Evolutionary conservation across 1,284 basidiomycete genomes (phyloP).

Genomic region (Fomitopsis schrenkii): DNA sequence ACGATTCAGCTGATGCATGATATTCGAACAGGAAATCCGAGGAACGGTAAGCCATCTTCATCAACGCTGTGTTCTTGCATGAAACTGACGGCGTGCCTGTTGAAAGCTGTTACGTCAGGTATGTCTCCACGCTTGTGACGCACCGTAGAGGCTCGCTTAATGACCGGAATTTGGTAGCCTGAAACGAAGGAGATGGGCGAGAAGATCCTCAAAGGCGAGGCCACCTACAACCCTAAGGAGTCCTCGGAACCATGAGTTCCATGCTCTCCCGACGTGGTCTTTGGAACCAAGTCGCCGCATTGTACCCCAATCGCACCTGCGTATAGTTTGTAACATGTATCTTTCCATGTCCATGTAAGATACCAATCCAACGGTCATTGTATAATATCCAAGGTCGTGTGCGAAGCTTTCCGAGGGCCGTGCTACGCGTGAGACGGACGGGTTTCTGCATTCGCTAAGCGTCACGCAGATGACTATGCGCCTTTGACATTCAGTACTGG

Average conservation of each 20-base stretch:
- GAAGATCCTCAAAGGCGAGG: slow-evolving; percentile 10
- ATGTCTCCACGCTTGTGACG: neutral
- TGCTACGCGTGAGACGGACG: too few relatives aligned
- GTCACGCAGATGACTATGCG: neutral
- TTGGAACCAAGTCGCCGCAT: neutral
- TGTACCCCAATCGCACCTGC: neutral
- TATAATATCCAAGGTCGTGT: neutral
- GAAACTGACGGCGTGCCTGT: neutral
- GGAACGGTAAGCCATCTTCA: slow-evolving; percentile 1
- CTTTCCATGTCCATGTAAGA: neutral
- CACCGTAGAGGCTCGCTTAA: neutral
- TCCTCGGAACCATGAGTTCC: neutral
- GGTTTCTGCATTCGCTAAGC: too few relatives aligned
- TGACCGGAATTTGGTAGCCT: neutral
- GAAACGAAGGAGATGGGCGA: slow-evolving; percentile 9
- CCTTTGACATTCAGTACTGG: slow-evolving; percentile 21
- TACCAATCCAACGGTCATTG: neutral
- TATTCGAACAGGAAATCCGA: slow-evolving; percentile 5
- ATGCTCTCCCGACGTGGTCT: too few relatives aligned
- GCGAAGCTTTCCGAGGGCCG: too few relatives aligned
- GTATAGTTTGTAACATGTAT: neutral
- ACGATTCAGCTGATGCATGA: neutral
- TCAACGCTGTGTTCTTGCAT: neutral
- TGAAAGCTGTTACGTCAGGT: slow-evolving; percentile 5
- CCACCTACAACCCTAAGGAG: slow-evolving; percentile 5